These are phyloP conservation scores for Gliomastix tumulicola DNA, from an alignment of 2,329 filamentous ascomycete species.

Conservation along the genomic window DNA sequence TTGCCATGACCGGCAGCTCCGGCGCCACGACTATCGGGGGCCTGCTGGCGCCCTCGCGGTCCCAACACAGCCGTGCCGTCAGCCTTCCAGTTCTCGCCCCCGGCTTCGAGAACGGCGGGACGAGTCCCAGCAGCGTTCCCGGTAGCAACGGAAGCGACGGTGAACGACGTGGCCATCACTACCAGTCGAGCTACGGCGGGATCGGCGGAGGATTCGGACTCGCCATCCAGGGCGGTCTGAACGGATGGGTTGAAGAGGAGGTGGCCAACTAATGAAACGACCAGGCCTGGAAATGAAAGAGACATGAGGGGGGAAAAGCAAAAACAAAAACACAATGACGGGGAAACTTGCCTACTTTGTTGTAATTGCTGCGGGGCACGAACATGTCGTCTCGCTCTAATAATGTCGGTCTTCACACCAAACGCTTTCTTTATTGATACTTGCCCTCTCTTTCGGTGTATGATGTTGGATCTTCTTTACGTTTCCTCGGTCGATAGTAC, in stretches of 20 bases:
- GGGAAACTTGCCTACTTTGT: slow-evolving; percentile 3
- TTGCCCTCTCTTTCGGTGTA: slow-evolving; percentile 19
- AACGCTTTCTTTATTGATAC: slow-evolving; percentile 14
- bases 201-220: slow-evolving; percentile 54
- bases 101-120: slow-evolving; percentile 53
- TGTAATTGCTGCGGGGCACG: slow-evolving; percentile 7
- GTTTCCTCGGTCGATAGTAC: no score
- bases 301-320: no score
- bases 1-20: slow-evolving; percentile 43
- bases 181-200: slow-evolving; percentile 56
- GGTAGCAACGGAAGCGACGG: slow-evolving; percentile 38
- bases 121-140: slow-evolving; percentile 39
- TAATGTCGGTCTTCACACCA: slow-evolving; percentile 3
- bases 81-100: slow-evolving; percentile 71
- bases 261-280: slow-evolving; percentile 43
- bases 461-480: slow-evolving; percentile 14
- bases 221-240: slow-evolving; percentile 56
- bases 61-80: slow-evolving; percentile 72
- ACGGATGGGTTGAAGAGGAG: slow-evolving; percentile 63
- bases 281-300: no score
- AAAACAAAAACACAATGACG: slow-evolving; percentile 1
- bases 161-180: slow-evolving; percentile 58
- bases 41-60: slow-evolving; percentile 61
- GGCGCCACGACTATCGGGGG: slow-evolving; percentile 62
- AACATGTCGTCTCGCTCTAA: slow-evolving; percentile 1